Evolutionary conservation across 2,329 filamentous ascomycete species (phyloP), one percentile per base, ranked within the genome.

Genomic region (Hypoxylon rubiginosum): DNA sequence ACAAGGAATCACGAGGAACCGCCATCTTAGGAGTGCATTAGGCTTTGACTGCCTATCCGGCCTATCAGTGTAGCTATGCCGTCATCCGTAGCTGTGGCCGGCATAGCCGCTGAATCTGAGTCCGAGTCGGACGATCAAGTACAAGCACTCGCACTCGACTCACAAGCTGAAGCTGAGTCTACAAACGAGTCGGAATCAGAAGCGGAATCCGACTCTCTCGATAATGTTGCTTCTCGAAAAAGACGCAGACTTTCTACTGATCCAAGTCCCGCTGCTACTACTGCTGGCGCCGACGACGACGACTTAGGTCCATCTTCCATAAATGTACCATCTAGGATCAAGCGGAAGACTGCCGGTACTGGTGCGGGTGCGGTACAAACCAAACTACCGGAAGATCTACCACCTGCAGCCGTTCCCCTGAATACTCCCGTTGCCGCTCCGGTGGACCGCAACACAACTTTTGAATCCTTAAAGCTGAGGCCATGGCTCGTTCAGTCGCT

Each of bases 401-500:
- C 69, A 61, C 58, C 64, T 46, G 53, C 64, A 41, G 59, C 66
- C 34, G 64, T 67, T 61, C 58, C 71, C 41, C 62, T 63, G 41
- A 66, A 61, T 51, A 66, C 69, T 19, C 62, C 65, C 41, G 63
- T 86, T 59, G 78, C 82, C 52, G 87, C 85, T 3, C 85, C 86
- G 11, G 83, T 82, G 60, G 71, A 69, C 39, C 62, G 58, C 49
- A 84, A 88, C 76, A 82, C 86, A 17, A 91, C 86, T 8, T 97
- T 97, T 76, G 86, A 89, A 17, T 87, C 88, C 10, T 81, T 97
- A 55, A 83, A 88, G 54, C 90, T 97, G 48, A 86, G 89, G 39
- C 93, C 92, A 77, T 99, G 96, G 96, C 89, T 99, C 3, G 90
- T 97, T 1, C 88, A 90, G 66, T 95, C 95, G 0, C 84, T 99